These are phyloP conservation scores for Pythium aristosporum DNA, from an alignment of 352 stramenopile species.

Conservation along the genomic window DNA sequence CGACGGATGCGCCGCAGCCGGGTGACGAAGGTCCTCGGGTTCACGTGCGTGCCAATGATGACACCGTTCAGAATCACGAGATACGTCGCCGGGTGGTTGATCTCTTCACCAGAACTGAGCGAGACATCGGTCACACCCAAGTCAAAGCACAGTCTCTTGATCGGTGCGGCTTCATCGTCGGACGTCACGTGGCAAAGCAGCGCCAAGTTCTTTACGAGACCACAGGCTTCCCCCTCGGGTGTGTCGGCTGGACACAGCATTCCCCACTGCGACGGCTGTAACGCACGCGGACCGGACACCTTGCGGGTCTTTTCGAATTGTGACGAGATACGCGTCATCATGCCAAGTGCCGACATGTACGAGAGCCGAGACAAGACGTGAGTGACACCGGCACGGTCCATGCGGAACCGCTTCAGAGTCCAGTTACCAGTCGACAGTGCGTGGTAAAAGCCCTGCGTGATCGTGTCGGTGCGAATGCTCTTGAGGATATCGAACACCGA, in stretches of 20 bases:
- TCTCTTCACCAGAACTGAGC: conserved; percentile 94
- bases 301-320: conserved; percentile 99
- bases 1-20: conserved; percentile 79
- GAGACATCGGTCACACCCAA: conserved; percentile 96
- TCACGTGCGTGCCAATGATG: conserved; percentile 96
- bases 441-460: conserved; percentile 94
- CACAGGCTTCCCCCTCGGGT: conserved; percentile 98
- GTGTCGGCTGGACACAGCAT: conserved; percentile 99
- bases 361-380: conserved; percentile 97
- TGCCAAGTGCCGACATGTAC: conserved; percentile 98
- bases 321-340: conserved; percentile 99
- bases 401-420: conserved; percentile 99
- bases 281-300: conserved; percentile 95
- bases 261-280: conserved; percentile 99
- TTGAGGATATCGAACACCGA: conserved; percentile 98
- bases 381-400: conserved; percentile 97
- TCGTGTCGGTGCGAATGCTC: conserved; percentile 96
- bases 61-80: conserved; percentile 99
- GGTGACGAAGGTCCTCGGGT: conserved; percentile 90
- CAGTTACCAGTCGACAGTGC: conserved; percentile 95
- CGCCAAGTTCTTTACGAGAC: conserved; percentile 99
- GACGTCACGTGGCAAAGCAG: conserved; percentile 97
- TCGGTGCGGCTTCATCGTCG: conserved; percentile 90
- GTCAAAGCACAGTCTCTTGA: conserved; percentile 96
- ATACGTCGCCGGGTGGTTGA: conserved; percentile 94